A percentile compares a stretch with the other conserved stretches of the same genome.
Conservation (phyloP, 106 monocot genomes). For the Allium cepa region DNA sequence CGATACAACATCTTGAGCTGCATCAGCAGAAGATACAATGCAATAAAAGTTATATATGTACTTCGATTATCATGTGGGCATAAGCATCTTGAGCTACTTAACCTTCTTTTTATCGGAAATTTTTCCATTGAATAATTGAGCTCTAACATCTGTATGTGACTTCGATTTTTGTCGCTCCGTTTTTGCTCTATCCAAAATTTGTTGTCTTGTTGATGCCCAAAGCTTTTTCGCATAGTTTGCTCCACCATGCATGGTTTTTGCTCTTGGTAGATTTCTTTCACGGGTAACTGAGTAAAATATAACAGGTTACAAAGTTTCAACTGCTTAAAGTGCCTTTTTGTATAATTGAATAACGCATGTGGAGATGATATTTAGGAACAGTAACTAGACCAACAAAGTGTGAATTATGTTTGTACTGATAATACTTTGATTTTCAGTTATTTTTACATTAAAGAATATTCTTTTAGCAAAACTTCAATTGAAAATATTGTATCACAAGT, state of each 20-base stretch:
- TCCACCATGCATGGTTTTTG: constrained; percentile 49
- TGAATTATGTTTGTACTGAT: no score
- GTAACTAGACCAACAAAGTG: no score
- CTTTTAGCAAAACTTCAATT: no score
- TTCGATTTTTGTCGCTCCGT: constrained; percentile 49
- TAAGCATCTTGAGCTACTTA: neutral
- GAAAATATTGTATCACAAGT: no score
- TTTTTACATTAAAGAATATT: no score
- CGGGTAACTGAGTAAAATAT: constrained; percentile 26
- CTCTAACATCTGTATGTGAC: constrained; percentile 28
- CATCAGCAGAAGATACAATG: constrained; percentile 3
- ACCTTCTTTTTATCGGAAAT: constrained; percentile 85
- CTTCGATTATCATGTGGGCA: neutral
- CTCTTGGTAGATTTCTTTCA: constrained; percentile 52
- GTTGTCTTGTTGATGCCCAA: constrained; percentile 25
- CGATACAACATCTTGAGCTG: constrained; percentile 87
- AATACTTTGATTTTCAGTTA: no score
- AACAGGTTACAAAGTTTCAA: constrained; percentile 1
- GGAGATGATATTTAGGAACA: no score
- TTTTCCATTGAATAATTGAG: constrained; percentile 67
- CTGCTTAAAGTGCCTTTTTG: no score
- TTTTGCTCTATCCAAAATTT: constrained; percentile 47
- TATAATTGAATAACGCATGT: no score
- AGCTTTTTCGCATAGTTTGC: constrained; percentile 26
- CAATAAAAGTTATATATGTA: neutral